These are phyloP conservation scores for Bremia lactucae DNA, from an alignment of 352 stramenopile species.

Conservation along the genomic window DNA sequence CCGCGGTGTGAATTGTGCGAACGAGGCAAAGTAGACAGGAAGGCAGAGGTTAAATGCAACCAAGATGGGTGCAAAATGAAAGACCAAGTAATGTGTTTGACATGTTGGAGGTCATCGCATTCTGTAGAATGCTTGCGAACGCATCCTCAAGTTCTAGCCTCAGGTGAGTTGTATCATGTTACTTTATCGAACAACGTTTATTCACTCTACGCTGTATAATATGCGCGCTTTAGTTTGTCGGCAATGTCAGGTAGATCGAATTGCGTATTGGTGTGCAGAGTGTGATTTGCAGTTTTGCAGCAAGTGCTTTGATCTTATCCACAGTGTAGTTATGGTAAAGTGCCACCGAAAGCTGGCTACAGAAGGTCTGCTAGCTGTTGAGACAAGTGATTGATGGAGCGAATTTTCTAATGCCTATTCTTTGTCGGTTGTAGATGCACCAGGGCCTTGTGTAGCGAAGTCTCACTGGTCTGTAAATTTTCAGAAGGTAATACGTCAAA, in stretches of 20 bases:
- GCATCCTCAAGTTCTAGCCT: slow-evolving; percentile 15
- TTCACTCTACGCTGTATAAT: not conserved
- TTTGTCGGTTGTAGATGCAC: slow-evolving; percentile 20
- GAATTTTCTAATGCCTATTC: not conserved
- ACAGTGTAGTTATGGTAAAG: slow-evolving; percentile 25
- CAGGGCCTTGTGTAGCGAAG: slow-evolving; percentile 27
- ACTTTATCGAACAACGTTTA: not conserved
- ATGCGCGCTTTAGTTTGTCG: slow-evolving; percentile 36
- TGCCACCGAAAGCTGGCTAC: slow-evolving; percentile 28
- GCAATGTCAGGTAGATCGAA: slow-evolving; percentile 38
- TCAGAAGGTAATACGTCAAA: slow-evolving; percentile 25
- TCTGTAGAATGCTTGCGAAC: slow-evolving; percentile 3
- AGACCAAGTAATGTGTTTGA: slow-evolving; percentile 6
- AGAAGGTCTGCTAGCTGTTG: slow-evolving; percentile 22
- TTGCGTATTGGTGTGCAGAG: slow-evolving; percentile 40
- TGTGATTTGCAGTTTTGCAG: slow-evolving; percentile 61
- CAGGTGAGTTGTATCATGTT: slow-evolving; percentile 17
- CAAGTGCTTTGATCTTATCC: slow-evolving; percentile 36
- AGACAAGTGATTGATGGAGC: not conserved
- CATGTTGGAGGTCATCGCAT: slow-evolving; percentile 19
- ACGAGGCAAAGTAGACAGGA: not conserved
- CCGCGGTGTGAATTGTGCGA: slow-evolving; percentile 17
- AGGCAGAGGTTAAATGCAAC: slow-evolving; percentile 17
- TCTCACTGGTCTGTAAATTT: slow-evolving; percentile 40
- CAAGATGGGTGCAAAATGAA: slow-evolving; percentile 12